These are phyloP conservation scores for Trypanosoma avium DNA, from an alignment of 208 protist species.

Conservation along the genomic window DNA sequence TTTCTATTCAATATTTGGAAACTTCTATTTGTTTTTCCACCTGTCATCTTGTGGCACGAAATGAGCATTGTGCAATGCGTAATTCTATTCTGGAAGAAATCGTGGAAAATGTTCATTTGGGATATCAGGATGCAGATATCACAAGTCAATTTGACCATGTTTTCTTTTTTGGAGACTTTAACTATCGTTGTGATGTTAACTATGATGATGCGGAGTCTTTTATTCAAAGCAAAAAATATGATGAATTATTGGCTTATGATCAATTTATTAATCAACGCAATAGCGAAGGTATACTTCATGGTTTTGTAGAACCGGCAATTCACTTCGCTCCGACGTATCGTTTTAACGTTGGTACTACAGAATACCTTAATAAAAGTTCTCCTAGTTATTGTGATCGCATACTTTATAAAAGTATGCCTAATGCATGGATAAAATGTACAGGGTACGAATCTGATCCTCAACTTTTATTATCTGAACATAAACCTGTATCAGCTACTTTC, in stretches of 20 bases:
- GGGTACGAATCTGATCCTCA: constrained; percentile 21
- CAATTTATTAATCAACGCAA: constrained; percentile 47
- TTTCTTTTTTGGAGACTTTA: constrained; percentile 52
- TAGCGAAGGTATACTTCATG: constrained; percentile 32
- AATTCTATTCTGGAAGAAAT: constrained; percentile 41
- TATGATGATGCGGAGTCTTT: constrained; percentile 3
- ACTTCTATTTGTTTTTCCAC: constrained; percentile 41
- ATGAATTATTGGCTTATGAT: constrained; percentile 39
- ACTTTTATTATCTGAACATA: constrained; percentile 30
- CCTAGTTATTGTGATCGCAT: constrained; percentile 42
- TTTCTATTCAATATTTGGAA: constrained; percentile 39
- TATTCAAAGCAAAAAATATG: constrained; percentile 28
- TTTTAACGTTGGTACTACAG: constrained; percentile 32
- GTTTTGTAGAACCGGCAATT: constrained; percentile 46
- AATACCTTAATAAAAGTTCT: constrained; percentile 19
- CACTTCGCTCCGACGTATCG: constrained; percentile 81
- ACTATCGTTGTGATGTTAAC: constrained; percentile 42
- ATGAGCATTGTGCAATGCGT: constrained; percentile 26
- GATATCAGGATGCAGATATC: constrained; percentile 30
- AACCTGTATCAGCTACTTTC: constrained; percentile 33
- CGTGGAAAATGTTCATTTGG: constrained; percentile 30
- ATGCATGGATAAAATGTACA: constrained; percentile 34
- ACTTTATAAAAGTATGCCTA: constrained; percentile 27
- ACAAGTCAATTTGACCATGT: constrained; percentile 43
- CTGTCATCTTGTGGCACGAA: constrained; percentile 39